Evolutionary conservation across 129 eudicot genomes (phyloP).

Genomic region (Logfia minima): DNA sequence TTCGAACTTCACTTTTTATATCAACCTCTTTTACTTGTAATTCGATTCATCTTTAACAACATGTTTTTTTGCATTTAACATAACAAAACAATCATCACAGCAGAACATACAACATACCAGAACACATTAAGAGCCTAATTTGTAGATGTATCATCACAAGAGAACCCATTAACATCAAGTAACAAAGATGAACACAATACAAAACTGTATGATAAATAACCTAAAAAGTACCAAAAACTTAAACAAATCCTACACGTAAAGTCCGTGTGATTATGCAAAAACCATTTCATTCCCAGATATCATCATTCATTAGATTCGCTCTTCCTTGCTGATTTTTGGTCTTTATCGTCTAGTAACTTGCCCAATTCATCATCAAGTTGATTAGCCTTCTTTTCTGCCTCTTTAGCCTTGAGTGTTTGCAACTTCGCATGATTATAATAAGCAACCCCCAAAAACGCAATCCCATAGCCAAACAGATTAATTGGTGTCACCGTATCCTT

Average conservation of each 20-base stretch:
- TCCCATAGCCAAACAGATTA: constrained; percentile 60
- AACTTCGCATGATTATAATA: constrained; percentile 55
- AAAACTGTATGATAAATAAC: constrained; percentile 9
- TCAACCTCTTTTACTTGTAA: too few relatives aligned
- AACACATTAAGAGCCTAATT: neutral
- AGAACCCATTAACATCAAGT: neutral
- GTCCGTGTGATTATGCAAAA: too few relatives aligned
- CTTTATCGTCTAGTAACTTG: constrained; percentile 34
- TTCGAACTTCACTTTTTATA: too few relatives aligned
- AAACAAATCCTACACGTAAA: too few relatives aligned
- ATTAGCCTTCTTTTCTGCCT: constrained; percentile 40
- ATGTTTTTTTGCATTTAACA: too few relatives aligned
- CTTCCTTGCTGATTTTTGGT: constrained; percentile 24
- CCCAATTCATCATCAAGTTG: constrained; percentile 41
- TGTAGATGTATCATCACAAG: neutral
- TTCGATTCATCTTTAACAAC: too few relatives aligned
- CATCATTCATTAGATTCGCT: constrained; percentile 14
- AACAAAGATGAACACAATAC: constrained; percentile 1
- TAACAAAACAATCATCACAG: too few relatives aligned
- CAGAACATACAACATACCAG: neutral
- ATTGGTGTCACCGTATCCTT: constrained; percentile 68
- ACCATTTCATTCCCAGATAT: neutral
- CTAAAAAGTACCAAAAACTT: neutral
- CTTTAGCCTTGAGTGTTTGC: constrained; percentile 50
- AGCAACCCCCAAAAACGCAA: constrained; percentile 72